Base-by-base conservation (phyloP, 768 basidiomycete species). In the Pleurotus tuoliensis region DNA sequence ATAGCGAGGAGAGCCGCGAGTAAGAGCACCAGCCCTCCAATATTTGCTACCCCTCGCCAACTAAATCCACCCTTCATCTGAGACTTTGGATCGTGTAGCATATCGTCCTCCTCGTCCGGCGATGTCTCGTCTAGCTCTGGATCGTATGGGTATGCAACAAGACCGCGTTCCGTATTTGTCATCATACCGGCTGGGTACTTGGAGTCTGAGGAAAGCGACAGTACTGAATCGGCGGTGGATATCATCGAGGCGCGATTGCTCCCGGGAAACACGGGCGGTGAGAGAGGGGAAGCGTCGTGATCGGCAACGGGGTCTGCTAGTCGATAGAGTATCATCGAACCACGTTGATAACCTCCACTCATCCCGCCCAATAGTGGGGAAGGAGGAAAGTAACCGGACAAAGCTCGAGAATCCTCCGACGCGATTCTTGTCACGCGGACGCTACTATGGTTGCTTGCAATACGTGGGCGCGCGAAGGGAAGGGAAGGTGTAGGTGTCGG, bases 91-190 rank as follows among this genome's bases (percentile, higher is more conserved):
- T 82, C 79, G 64, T 90, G 84, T 40, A 88, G 69, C 30, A 73
- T 65, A 61, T 90, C 89, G 57, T 88, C 87, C 27, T 81, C 81
- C 56, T 82, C 81, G 11, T 67, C 63, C 55, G 72, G 67, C 18
- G 65, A 65, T 45, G 79, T 75, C 3, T 73, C 61, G 56, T 70
- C 73, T 34, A 61, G 6, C 4, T 63, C 55, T 1, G 86, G 87
- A 62, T 89, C 84, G 62, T 83, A 87, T 6, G 78, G 83, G 61
- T 87, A 89, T 4, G 87, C 79, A 1, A 88, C 69, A 45, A 89
- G 70, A 20, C 72, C 72, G 3, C 69, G 67, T 12, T 46, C 55
- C 16, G 55, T 46, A 40, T 46, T 52, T 18, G 38, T 45, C 40
- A 47, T 41, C 50, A 55, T 55, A 4, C 55, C 49, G 16, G 49